Evolutionary conservation across 1,139 yeast genomes (phyloP).

Genomic region (Arxiozyma telluris): DNA sequence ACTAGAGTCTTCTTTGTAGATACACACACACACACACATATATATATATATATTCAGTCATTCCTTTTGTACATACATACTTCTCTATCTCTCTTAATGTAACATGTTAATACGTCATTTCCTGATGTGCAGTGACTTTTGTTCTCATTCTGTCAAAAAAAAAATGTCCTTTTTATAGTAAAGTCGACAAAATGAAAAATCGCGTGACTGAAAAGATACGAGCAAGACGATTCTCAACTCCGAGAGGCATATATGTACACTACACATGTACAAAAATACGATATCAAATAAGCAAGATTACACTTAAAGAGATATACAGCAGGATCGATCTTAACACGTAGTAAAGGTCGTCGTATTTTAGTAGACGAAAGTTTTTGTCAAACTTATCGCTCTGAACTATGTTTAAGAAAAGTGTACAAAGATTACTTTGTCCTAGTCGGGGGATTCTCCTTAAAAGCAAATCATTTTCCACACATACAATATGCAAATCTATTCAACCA

Average conservation of each 20-base stretch:
- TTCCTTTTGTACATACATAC: not conserved
- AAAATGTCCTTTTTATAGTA: too few relatives aligned
- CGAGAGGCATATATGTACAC: not conserved
- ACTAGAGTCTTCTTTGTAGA: constrained; percentile 18
- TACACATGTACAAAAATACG: too few relatives aligned
- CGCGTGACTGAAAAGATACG: not conserved
- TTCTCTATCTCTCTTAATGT: not conserved
- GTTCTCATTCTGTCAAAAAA: not conserved
- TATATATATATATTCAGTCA: too few relatives aligned
- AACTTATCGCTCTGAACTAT: not conserved
- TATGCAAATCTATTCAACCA: constrained; percentile 39
- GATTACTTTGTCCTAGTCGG: not conserved
- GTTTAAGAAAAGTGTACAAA: not conserved
- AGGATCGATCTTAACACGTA: not conserved
- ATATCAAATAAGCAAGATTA: not conserved
- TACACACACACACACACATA: not conserved
- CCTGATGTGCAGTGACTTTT: not conserved
- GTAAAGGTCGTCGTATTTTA: too few relatives aligned
- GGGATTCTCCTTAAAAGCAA: not conserved
- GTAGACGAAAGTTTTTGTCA: too few relatives aligned
- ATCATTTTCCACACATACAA: constrained; percentile 2
- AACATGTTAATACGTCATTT: too few relatives aligned
- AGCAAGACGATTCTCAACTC: not conserved
- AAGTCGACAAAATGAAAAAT: not conserved
- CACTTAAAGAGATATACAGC: not conserved